Percentiles rank a stretch among this genome's conserved stretches.
Conservation (phyloP, 1,139 yeast species). For the Magnusiomyces suaveolens region DNA sequence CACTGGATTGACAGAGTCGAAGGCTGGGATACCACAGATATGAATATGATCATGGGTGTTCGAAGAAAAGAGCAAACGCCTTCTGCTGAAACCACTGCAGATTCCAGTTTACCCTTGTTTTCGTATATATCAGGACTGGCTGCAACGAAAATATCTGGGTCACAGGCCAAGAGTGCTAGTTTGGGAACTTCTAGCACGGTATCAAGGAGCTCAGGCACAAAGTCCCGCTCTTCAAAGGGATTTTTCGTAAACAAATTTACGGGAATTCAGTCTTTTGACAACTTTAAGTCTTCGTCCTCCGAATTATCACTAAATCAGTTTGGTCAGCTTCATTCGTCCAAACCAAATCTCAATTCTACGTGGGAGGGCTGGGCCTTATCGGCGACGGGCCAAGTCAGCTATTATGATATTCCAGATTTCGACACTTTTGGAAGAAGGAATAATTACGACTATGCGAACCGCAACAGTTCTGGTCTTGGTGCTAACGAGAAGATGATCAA, state of each 20-base stretch:
- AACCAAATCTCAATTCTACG: slow-evolving; percentile 25
- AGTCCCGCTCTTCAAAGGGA: neutral
- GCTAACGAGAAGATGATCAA: slow-evolving; percentile 20
- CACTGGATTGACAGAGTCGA: slow-evolving; percentile 58
- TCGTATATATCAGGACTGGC: neutral
- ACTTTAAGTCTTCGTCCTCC: neutral
- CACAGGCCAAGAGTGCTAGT: neutral
- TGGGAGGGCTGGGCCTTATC: slow-evolving; percentile 82
- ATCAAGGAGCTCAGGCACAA: neutral
- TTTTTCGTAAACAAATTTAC: neutral
- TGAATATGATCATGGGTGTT: slow-evolving; percentile 70
- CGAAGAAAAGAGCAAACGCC: slow-evolving; percentile 34
- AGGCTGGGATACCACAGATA: slow-evolving; percentile 70
- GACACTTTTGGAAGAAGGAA: slow-evolving; percentile 17
- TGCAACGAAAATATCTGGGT: neutral
- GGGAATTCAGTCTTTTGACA: neutral
- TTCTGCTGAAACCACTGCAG: neutral
- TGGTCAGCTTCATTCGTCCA: neutral
- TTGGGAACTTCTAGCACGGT: neutral
- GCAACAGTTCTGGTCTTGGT: neutral
- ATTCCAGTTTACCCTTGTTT: neutral
- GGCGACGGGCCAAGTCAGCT: slow-evolving; percentile 50
- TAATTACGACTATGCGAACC: neutral
- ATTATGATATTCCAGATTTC: slow-evolving; percentile 51
- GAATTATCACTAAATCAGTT: neutral